phyloP scores from a whole-genome alignment of 352 stramenopile genomes.

The Pythium grandisporangium region DNA sequence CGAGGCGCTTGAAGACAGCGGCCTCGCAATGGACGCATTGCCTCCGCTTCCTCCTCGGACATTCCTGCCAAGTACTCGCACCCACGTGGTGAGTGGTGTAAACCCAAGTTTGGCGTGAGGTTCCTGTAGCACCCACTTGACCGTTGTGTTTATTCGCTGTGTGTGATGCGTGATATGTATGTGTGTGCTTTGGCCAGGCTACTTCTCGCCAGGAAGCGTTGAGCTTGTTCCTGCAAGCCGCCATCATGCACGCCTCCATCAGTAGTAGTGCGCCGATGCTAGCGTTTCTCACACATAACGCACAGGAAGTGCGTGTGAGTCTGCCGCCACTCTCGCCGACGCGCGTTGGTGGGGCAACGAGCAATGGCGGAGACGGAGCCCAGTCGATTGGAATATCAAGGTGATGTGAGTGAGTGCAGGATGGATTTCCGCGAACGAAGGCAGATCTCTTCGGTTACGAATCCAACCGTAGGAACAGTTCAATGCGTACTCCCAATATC shows the following conservation, averaged over 20 bases:
- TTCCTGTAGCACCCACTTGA: no score
- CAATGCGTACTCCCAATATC: no score
- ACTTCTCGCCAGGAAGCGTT: slow-evolving; percentile 69
- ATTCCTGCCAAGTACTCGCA: slow-evolving; percentile 65
- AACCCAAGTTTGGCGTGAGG: no score
- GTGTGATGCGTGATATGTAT: not conserved
- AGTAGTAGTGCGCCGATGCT: slow-evolving; percentile 63
- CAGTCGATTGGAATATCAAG: no score
- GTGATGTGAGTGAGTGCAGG: no score
- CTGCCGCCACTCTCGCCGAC: slow-evolving; percentile 71
- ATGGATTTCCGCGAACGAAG: no score
- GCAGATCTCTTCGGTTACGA: no score
- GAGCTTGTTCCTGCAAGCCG: slow-evolving; percentile 69
- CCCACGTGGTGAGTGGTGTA: slow-evolving; percentile 34
- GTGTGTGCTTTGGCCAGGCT: slow-evolving; percentile 12
- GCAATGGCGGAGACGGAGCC: no score
- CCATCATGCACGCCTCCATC: slow-evolving; percentile 77
- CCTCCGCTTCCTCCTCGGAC: slow-evolving; percentile 58
- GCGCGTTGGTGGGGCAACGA: no score
- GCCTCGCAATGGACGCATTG: slow-evolving; percentile 39
- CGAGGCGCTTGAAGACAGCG: slow-evolving; percentile 29
- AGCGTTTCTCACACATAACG: slow-evolving; percentile 65
- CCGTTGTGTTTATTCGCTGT: not conserved
- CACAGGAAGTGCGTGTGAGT: slow-evolving; percentile 72
- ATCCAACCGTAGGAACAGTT: no score